Conservation (phyloP, 257 asterid species). For the Jacaranda copaia region DNA sequence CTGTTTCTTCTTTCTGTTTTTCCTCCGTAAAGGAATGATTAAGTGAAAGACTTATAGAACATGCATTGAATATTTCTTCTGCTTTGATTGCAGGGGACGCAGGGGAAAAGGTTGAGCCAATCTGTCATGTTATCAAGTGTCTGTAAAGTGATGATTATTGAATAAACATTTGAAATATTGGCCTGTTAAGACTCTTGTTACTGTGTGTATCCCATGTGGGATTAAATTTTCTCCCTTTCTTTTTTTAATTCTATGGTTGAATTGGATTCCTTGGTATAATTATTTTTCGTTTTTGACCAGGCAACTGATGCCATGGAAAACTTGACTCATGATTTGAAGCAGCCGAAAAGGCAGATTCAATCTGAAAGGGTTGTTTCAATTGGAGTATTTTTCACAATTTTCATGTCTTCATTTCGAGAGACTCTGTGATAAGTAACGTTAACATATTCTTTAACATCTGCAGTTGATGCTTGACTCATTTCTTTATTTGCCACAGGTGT, state of each 20-base stretch:
- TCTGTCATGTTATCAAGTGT: not conserved
- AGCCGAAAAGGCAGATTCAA: conserved; percentile 59
- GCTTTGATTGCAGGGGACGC: conserved; percentile 7
- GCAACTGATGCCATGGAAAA: conserved; percentile 39
- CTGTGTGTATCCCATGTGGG: not conserved
- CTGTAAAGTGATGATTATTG: not conserved
- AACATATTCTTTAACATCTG: no score
- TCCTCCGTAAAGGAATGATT: not conserved
- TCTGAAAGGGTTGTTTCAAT: conserved; percentile 51
- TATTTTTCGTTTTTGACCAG: conserved; percentile 27
- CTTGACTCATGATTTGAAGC: conserved; percentile 45
- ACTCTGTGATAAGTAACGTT: no score
- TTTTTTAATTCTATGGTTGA: not conserved
- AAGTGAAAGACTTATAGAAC: not conserved
- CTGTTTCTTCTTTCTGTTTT: not conserved
- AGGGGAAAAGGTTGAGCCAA: not conserved
- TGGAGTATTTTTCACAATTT: conserved; percentile 42
- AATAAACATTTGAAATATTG: not conserved
- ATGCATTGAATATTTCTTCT: not conserved
- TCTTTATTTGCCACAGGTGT: no score
- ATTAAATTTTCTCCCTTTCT: not conserved
- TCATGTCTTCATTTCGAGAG: no score
- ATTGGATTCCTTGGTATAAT: not conserved
- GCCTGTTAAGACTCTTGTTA: no score
- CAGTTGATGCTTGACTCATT: no score